Evolutionary conservation across 169 alveolate species (phyloP).

Genomic region (Cyclospora cayetanensis): DNA sequence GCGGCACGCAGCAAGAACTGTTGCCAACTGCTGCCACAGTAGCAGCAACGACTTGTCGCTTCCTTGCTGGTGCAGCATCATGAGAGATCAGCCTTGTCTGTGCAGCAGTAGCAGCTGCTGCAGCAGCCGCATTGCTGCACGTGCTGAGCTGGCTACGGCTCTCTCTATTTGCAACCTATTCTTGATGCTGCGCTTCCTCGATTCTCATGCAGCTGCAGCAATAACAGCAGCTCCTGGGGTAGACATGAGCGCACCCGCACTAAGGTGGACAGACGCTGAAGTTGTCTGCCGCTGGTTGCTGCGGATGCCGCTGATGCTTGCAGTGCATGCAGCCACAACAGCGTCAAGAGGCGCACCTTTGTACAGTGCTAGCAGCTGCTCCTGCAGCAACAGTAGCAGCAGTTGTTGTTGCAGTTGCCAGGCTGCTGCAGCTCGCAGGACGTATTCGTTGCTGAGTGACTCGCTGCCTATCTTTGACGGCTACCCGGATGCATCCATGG

Average conservation of each 20-base stretch:
- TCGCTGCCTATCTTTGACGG: neutral
- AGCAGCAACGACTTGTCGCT: neutral
- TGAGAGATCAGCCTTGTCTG: neutral
- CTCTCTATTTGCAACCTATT: neutral
- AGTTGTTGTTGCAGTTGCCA: neutral
- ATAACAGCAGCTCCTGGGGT: neutral
- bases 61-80: constrained; percentile 42
- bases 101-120: constrained; percentile 50
- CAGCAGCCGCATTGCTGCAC: constrained; percentile 20
- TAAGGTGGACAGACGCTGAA: constrained; percentile 42
- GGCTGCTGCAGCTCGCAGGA: constrained; percentile 34
- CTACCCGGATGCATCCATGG: too few species aligned
- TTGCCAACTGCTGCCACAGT: constrained; percentile 2
- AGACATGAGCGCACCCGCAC: neutral
- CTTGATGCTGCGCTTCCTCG: constrained; percentile 1
- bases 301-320: constrained; percentile 4
- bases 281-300: constrained; percentile 4
- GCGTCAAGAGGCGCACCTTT: neutral
- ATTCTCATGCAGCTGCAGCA: neutral
- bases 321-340: neutral
- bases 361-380: neutral
- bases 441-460: neutral
- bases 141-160: constrained; percentile 18
- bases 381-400: constrained; percentile 21
- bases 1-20: constrained; percentile 36